phyloP scores from a whole-genome alignment of 2,329 filamentous ascomycete species.

The Mycosphaerella sp. region DNA sequence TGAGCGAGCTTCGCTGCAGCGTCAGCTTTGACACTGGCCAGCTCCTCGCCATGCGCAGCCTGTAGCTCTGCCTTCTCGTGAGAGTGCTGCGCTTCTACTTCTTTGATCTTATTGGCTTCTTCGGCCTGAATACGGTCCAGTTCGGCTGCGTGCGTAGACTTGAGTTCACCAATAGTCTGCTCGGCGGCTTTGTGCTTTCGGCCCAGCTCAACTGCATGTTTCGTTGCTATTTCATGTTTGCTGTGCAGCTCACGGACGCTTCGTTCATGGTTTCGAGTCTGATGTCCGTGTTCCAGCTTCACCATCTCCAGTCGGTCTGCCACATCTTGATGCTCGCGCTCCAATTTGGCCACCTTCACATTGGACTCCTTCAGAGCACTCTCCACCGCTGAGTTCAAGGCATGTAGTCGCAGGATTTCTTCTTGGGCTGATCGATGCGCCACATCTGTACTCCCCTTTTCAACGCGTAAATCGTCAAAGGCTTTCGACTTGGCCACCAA shows the following conservation, averaged over 20 bases:
- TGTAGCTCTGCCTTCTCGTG: constrained; percentile 1
- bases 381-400: constrained; percentile 18
- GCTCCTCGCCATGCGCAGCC: not conserved
- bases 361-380: constrained; percentile 10
- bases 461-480: constrained; percentile 9
- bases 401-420: constrained; percentile 7
- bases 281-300: not conserved
- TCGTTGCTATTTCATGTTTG: constrained; percentile 6
- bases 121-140: constrained; percentile 1
- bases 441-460: constrained; percentile 10
- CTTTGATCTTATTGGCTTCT: not conserved
- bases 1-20: not conserved
- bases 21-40: not conserved
- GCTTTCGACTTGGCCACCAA: constrained; percentile 11
- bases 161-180: not conserved
- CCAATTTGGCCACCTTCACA: constrained; percentile 17
- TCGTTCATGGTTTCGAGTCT: constrained; percentile 13
- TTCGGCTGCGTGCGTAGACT: not conserved
- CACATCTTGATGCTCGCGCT: constrained; percentile 18
- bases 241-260: constrained; percentile 19
- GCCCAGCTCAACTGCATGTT: constrained; percentile 5
- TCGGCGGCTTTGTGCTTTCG: constrained; percentile 1
- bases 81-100: not conserved
- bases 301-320: constrained; percentile 17
- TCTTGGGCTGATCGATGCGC: constrained; percentile 11